Evolutionary conservation across 1,139 yeast species (phyloP), one percentile per base, ranked within the genome.

Genomic region (Blastobotrys elegans): DNA sequence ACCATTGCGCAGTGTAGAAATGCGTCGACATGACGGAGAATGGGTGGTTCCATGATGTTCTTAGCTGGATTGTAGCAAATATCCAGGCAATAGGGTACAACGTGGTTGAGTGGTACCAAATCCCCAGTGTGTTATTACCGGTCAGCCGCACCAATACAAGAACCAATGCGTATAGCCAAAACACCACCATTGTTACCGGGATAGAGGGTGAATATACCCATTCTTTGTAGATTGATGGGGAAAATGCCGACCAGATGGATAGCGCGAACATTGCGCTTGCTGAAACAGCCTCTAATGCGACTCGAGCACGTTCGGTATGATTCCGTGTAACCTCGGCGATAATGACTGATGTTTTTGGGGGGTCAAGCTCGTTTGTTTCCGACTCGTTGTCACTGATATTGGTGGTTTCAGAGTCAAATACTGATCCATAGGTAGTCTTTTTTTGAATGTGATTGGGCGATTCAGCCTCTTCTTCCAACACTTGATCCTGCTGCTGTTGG

Each of bases 41-140:
- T 47, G 78, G 77, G 42, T 74, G 73, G 21, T 84, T 67, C 20
- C 78, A 48, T 8, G 84, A 80, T 1, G 95, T 82, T 63, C 96
- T 76, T 55, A 82, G 75, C 13, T 79, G 70, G 38, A 85, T 58
- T n/a, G 77, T 53, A 13, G 80, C 68, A 7, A 82, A 72, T 40
- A 78, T 57, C 58, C 80, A 71, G 40, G 76, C 70, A 53, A 78
- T 60, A 41, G 79, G 59, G 62, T 87, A 86, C 24, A 83, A 65
- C 16, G 73, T 59, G 31, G 89, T 79, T 4, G 85, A 77, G 52
- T 82, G 82, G 36, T 72, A 73, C 95, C 96, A 88, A 20, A 79
- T 65, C 24, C 67, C n/a, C 71, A 61, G 2, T 64, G 51, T 13
- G 50, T 26, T 47, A 44, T 24, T 55, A 50, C 22, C 58, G 57